Percentiles rank a stretch among this genome's conserved stretches.
Evolutionary conservation across 306 rosid species (phyloP).

Genomic region (Vigna radiata): DNA sequence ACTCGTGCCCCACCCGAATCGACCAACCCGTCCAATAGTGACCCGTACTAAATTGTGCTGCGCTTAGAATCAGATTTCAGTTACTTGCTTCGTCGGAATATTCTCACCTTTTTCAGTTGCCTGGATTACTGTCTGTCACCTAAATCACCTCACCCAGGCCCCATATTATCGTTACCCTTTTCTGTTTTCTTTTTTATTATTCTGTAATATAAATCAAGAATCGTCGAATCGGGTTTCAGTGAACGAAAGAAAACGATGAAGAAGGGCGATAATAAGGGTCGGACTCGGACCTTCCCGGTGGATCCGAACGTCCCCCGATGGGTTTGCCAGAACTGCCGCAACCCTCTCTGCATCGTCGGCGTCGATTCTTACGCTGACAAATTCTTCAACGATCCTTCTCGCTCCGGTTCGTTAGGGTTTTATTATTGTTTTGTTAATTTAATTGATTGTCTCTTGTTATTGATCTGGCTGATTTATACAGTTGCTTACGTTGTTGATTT

Average conservation of each 20-base stretch:
- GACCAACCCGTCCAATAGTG: too few species aligned
- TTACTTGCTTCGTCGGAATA: neutral
- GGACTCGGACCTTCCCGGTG: conserved; percentile 65
- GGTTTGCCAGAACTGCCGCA: conserved; percentile 93
- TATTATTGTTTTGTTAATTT: neutral
- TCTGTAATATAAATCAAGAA: too few species aligned
- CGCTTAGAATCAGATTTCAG: neutral
- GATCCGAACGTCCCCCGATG: conserved; percentile 86
- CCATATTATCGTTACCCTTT: neutral
- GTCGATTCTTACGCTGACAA: conserved; percentile 90
- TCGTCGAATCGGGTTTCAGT: neutral
- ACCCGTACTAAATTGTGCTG: too few species aligned
- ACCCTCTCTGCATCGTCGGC: conserved; percentile 79
- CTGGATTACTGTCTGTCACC: neutral
- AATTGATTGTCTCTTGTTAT: neutral
- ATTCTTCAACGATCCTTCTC: conserved; percentile 75
- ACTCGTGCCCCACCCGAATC: too few species aligned
- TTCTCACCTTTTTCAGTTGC: neutral
- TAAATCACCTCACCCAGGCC: neutral
- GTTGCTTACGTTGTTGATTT: conserved; percentile 12
- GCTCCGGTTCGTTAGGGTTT: conserved; percentile 72
- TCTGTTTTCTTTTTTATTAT: neutral
- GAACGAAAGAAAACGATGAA: conserved; percentile 12
- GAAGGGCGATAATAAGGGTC: conserved; percentile 62
- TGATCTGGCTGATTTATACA: conserved; percentile 5